phyloP scores from a whole-genome alignment of 2,329 filamentous ascomycete genomes.

The Cordyceps cateniannulata region DNA sequence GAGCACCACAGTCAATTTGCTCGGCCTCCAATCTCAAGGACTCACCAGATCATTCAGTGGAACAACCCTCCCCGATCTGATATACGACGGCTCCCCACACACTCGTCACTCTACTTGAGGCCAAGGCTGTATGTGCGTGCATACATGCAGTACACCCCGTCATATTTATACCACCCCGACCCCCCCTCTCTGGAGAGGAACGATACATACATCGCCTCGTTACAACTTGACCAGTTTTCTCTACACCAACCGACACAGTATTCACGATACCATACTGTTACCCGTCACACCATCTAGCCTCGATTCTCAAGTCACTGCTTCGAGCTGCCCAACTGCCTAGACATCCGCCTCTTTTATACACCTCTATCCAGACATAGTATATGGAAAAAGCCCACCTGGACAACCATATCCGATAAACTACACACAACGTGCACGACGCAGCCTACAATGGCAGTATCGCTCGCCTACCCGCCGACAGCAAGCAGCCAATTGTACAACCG shows the following conservation, averaged over 20 bases:
- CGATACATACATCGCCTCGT: neutral
- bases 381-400: neutral
- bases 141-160: neutral
- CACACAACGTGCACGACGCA: neutral
- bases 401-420: neutral
- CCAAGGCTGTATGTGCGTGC: neutral
- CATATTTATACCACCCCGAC: constrained; percentile 15
- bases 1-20: neutral
- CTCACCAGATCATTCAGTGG: constrained; percentile 8
- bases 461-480: constrained; percentile 36
- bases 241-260: neutral
- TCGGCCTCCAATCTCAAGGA: neutral
- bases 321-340: neutral
- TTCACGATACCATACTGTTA: neutral
- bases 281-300: neutral
- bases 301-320: neutral
- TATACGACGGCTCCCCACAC: constrained; percentile 6
- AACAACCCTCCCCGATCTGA: constrained; percentile 9
- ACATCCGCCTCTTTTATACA: neutral
- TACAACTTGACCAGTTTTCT: neutral
- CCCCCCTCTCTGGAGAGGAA: constrained; percentile 17
- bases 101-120: neutral
- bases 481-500: constrained; percentile 31
- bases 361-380: neutral
- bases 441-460: constrained; percentile 17